phyloP scores from a whole-genome alignment of 257 asterid genomes.

The Dorcoceras hygrometricum region DNA sequence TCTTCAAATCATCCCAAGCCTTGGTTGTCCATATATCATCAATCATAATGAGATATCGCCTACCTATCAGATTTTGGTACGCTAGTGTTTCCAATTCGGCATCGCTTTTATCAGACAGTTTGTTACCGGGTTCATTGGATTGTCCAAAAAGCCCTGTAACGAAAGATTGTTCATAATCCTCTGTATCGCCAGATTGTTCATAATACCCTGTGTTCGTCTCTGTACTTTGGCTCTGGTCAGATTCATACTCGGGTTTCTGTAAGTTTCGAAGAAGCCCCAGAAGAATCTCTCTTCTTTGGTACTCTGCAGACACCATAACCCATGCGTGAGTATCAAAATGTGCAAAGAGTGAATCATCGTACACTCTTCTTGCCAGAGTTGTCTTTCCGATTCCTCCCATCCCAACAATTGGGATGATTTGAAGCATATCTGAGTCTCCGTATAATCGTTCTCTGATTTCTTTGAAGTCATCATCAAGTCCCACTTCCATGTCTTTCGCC shows the following conservation, averaged over 20 bases:
- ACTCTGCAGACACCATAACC: not conserved
- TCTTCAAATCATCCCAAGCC: not conserved
- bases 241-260: no score
- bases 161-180: no score
- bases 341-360: not conserved
- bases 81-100: not conserved
- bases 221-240: no score
- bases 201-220: no score
- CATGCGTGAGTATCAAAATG: not conserved
- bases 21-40: not conserved
- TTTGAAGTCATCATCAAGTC: not conserved
- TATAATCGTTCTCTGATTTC: not conserved
- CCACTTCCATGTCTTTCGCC: not conserved
- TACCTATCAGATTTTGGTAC: not conserved
- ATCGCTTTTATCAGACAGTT: not conserved
- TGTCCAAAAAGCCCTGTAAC: no score
- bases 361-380: not conserved
- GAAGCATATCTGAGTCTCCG: not conserved
- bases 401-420: not conserved
- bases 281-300: no score
- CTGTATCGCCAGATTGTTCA: no score
- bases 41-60: not conserved
- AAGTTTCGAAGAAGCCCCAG: not conserved
- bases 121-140: no score
- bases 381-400: not conserved